Percentiles rank a stretch among this genome's conserved stretches.
These are phyloP conservation scores for Rickenella mellea DNA, from an alignment of 768 basidiomycete genomes.

Conservation along the genomic window DNA sequence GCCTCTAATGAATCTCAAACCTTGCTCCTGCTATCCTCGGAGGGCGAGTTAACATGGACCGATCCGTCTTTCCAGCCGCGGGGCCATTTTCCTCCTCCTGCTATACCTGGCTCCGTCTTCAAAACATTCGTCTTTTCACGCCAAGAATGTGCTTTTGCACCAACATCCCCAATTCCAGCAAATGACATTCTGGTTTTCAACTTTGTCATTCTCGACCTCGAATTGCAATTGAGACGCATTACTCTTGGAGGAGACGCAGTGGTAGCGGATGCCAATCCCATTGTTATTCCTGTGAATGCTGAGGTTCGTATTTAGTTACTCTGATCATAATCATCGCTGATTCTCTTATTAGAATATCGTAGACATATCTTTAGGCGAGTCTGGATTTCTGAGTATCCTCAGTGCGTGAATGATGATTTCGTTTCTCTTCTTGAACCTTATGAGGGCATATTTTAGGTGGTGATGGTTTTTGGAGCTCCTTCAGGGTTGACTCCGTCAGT, in stretches of 20 bases:
- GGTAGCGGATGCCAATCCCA: constrained; percentile 18
- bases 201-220: constrained; percentile 15
- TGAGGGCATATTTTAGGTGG: neutral
- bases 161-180: constrained; percentile 9
- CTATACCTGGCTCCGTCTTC: constrained; percentile 5
- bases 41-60: constrained; percentile 22
- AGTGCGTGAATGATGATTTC: constrained; percentile 22
- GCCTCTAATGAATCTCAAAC: constrained; percentile 18
- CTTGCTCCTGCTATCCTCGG: constrained; percentile 21
- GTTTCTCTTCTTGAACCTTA: neutral
- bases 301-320: constrained; percentile 3
- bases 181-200: constrained; percentile 18
- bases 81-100: constrained; percentile 9
- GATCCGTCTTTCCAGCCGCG: constrained; percentile 19
- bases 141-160: constrained; percentile 19
- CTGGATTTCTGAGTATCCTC: constrained; percentile 41
- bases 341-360: constrained; percentile 23
- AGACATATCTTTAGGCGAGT: constrained; percentile 32
- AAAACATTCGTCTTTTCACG: constrained; percentile 17
- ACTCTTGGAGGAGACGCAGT: constrained; percentile 22
- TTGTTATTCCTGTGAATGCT: constrained; percentile 23
- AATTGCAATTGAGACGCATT: constrained; percentile 24
- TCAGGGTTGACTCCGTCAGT: neutral
- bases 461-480: neutral
- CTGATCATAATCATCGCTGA: constrained; percentile 5